phyloP scores from a whole-genome alignment of 768 basidiomycete genomes.

The Leccinum ochraceum region DNA sequence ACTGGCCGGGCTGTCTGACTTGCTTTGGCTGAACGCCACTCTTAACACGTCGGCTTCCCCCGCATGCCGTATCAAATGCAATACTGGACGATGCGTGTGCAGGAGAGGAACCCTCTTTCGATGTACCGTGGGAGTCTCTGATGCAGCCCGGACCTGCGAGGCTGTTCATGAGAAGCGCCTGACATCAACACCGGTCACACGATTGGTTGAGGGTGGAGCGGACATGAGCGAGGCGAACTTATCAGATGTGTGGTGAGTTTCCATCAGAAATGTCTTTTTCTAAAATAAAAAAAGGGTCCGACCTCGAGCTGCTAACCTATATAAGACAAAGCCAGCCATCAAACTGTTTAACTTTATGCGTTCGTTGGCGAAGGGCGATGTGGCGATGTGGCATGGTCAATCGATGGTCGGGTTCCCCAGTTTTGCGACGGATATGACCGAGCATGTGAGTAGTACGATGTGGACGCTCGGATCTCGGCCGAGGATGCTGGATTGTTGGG shows the following conservation, averaged over 20 bases:
- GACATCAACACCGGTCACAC: constrained; percentile 19
- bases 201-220: constrained; percentile 17
- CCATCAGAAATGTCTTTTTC: constrained; percentile 26
- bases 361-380: constrained; percentile 21
- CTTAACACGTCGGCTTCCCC: constrained; percentile 28
- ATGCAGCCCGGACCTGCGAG: constrained; percentile 26
- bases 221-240: constrained; percentile 21
- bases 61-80: constrained; percentile 25
- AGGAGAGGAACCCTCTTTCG: constrained; percentile 16
- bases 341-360: constrained; percentile 34
- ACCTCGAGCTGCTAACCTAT: constrained; percentile 30
- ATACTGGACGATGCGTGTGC: constrained; percentile 33
- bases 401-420: background rate
- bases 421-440: constrained; percentile 33
- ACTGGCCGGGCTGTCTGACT: background rate
- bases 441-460: constrained; percentile 37
- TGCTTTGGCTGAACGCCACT: background rate
- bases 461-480: constrained; percentile 26
- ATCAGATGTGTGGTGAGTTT: constrained; percentile 33
- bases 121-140: constrained; percentile 20
- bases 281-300: constrained; percentile 20
- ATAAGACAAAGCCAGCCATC: constrained; percentile 32
- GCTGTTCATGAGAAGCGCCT: constrained; percentile 13
- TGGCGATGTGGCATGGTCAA: constrained; percentile 1
- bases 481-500: constrained; percentile 40